phyloP scores from a whole-genome alignment of 208 protist species.

The Trypanosoma theileri region DNA sequence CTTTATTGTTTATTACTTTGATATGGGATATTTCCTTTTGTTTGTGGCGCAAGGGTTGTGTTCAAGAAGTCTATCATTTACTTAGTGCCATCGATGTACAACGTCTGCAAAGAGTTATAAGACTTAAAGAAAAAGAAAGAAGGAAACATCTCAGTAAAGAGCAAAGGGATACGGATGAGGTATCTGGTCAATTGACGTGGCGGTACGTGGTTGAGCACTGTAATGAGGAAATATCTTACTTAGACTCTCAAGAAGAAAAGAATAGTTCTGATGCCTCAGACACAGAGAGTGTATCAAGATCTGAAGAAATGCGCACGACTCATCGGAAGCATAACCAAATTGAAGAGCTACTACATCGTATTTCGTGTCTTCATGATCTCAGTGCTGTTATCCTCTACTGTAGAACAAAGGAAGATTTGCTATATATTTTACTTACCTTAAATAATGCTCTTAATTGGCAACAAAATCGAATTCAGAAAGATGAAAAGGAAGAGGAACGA shows the following conservation, averaged over 20 bases:
- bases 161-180: not conserved
- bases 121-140: not conserved
- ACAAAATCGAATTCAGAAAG: slow-evolving; percentile 3
- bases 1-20: slow-evolving; percentile 41
- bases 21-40: slow-evolving; percentile 57
- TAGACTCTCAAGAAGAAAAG: not conserved
- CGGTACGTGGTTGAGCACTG: not conserved
- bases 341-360: slow-evolving; percentile 23
- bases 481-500: not conserved
- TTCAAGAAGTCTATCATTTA: slow-evolving; percentile 60
- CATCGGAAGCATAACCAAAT: not conserved
- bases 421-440: slow-evolving; percentile 45
- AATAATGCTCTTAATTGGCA: slow-evolving; percentile 33
- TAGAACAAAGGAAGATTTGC: slow-evolving; percentile 45
- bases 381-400: slow-evolving; percentile 51
- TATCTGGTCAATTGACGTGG: slow-evolving; percentile 3
- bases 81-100: slow-evolving; percentile 43
- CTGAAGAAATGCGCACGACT: not conserved
- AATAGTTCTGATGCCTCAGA: slow-evolving; percentile 3
- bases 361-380: slow-evolving; percentile 51
- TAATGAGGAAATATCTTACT: not conserved
- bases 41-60: slow-evolving; percentile 56
- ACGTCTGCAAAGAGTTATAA: slow-evolving; percentile 24
- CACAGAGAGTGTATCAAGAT: slow-evolving; percentile 1
- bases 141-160: not conserved